These are phyloP conservation scores for Phytophthora aleatoria DNA, from an alignment of 352 stramenopile species.

Conservation along the genomic window DNA sequence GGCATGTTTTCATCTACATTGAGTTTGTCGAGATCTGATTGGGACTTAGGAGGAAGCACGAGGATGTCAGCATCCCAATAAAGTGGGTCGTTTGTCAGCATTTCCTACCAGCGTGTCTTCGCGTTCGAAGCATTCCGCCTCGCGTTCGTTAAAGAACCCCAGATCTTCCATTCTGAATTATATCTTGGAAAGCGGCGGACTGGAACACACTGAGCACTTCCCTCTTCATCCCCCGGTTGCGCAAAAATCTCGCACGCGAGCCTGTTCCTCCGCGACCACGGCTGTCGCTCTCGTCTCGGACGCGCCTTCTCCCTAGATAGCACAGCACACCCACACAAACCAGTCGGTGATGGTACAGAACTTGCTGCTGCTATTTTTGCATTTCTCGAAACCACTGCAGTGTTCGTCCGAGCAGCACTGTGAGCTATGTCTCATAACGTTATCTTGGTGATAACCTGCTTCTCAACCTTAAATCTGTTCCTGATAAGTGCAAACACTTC, in stretches of 20 bases:
- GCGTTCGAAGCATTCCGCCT: conserved; percentile 84
- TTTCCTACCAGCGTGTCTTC: conserved; percentile 77
- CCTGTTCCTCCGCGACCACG: conserved; percentile 21
- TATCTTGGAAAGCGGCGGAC: conserved; percentile 22
- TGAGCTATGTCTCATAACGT: too few relatives aligned
- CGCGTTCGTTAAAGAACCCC: conserved; percentile 81
- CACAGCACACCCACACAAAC: conserved; percentile 7
- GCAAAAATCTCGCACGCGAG: conserved; percentile 18
- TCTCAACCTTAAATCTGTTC: too few relatives aligned
- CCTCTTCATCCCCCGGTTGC: conserved; percentile 49
- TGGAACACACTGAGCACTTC: conserved; percentile 21
- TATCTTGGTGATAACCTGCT: too few relatives aligned
- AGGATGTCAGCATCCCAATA: conserved; percentile 4
- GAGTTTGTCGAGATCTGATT: conserved; percentile 85
- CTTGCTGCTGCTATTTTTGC: conserved; percentile 35
- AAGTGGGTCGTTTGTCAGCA: neutral
- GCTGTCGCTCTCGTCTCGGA: conserved; percentile 16
- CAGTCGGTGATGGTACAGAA: conserved; percentile 12
- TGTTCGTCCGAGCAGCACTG: neutral
- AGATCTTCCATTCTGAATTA: conserved; percentile 74
- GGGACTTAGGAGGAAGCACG: conserved; percentile 43
- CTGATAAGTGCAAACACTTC: neutral
- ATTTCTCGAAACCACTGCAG: conserved; percentile 29
- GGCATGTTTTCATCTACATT: conserved; percentile 86
- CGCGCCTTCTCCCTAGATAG: conserved; percentile 32